Percentiles rank a stretch among this genome's conserved stretches.
Conservation (phyloP, 2,329 filamentous ascomycete genomes). For the Blastomyces parvus region DNA sequence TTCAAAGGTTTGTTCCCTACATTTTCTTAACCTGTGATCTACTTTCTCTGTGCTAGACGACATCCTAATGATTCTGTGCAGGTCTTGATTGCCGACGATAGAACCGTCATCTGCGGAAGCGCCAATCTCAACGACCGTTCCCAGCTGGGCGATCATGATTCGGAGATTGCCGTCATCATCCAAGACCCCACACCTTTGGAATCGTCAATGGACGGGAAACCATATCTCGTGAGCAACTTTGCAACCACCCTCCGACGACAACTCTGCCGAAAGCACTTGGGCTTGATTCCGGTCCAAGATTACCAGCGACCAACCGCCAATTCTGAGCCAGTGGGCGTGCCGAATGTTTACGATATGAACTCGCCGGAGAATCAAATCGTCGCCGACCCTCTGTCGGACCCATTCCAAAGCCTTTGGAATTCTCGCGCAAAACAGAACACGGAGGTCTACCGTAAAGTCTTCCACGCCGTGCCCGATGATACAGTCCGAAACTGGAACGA, state of each 20-base stretch:
- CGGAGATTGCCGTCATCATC: slow-evolving; percentile 81
- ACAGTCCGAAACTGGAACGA: slow-evolving; percentile 50
- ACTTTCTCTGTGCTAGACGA: slow-evolving; percentile 20
- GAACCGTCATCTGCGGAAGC: slow-evolving; percentile 70
- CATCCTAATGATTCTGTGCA: slow-evolving; percentile 45
- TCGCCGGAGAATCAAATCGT: slow-evolving; percentile 42
- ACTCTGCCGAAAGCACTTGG: slow-evolving; percentile 85
- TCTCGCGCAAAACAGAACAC: slow-evolving; percentile 50
- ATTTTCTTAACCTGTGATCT: neutral
- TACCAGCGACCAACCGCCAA: slow-evolving; percentile 51
- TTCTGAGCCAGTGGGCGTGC: slow-evolving; percentile 48
- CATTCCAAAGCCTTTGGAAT: slow-evolving; percentile 50
- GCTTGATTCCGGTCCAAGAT: slow-evolving; percentile 64
- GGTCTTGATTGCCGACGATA: slow-evolving; percentile 68
- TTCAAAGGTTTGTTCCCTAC: slow-evolving; percentile 50
- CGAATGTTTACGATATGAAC: slow-evolving; percentile 48
- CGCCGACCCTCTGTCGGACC: slow-evolving; percentile 49
- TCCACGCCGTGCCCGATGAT: slow-evolving; percentile 54
- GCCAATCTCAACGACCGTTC: slow-evolving; percentile 63
- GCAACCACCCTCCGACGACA: slow-evolving; percentile 72
- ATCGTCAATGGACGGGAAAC: slow-evolving; percentile 61
- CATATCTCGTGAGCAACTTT: slow-evolving; percentile 63
- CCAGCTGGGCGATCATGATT: slow-evolving; percentile 75
- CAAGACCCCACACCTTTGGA: slow-evolving; percentile 64
- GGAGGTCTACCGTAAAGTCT: slow-evolving; percentile 51